phyloP scores from a whole-genome alignment of 2,329 filamentous ascomycete genomes.

The Sarocladiaceae sp. region DNA sequence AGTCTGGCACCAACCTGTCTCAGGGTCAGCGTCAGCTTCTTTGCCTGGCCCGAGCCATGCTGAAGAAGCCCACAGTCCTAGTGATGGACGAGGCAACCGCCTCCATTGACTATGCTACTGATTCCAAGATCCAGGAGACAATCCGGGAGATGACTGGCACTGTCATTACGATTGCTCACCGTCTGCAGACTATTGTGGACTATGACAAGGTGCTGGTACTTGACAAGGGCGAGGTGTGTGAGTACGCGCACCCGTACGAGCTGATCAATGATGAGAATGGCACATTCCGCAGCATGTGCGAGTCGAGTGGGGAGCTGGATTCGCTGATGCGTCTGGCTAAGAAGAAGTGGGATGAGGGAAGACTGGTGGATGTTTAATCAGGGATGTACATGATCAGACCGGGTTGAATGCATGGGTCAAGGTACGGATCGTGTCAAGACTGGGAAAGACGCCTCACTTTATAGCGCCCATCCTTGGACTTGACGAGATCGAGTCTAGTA shows the following conservation, averaged over 20 bases:
- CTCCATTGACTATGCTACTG: constrained; percentile 93
- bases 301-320: constrained; percentile 54
- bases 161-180: constrained; percentile 93
- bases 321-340: constrained; percentile 46
- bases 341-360: constrained; percentile 41
- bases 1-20: constrained; percentile 89
- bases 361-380: constrained; percentile 28
- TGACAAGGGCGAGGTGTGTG: constrained; percentile 79
- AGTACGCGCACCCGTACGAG: constrained; percentile 86
- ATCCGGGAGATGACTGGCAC: constrained; percentile 91
- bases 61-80: constrained; percentile 87
- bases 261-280: constrained; percentile 67
- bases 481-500: too few species aligned
- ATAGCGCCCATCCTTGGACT: too few species aligned
- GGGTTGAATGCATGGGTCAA: not conserved
- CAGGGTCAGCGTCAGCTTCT: constrained; percentile 94
- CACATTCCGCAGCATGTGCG: constrained; percentile 57
- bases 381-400: constrained; percentile 11
- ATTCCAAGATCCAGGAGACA: constrained; percentile 92
- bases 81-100: constrained; percentile 99
- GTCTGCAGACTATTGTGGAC: constrained; percentile 93
- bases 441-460: too few species aligned
- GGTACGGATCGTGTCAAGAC: too few species aligned
- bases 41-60: constrained; percentile 84
- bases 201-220: constrained; percentile 96